These are phyloP conservation scores for Brettanomyces naardenensis DNA, from an alignment of 805 yeast genomes.

Conservation along the genomic window DNA sequence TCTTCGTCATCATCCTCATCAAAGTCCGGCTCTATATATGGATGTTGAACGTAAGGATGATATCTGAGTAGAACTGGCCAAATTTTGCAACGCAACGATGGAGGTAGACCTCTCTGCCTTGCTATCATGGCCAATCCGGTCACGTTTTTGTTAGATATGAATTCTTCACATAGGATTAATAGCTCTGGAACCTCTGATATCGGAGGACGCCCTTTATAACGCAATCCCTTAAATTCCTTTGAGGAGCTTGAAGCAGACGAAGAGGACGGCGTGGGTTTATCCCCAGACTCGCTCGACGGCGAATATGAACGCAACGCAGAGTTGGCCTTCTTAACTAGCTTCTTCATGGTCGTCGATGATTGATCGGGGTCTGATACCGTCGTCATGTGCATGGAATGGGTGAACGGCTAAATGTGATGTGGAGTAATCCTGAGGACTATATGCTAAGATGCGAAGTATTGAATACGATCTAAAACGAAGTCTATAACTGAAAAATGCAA, in stretches of 20 bases:
- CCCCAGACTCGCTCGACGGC: no score
- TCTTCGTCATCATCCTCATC: slow-evolving; percentile 30
- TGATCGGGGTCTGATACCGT: no score
- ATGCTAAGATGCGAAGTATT: no score
- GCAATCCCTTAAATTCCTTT: slow-evolving; percentile 14
- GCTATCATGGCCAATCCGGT: slow-evolving; percentile 74
- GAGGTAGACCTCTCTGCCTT: slow-evolving; percentile 80
- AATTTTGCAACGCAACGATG: slow-evolving; percentile 62
- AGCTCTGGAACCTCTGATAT: slow-evolving; percentile 41
- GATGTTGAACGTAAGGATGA: slow-evolving; percentile 79
- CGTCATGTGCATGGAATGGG: no score
- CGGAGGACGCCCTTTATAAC: slow-evolving; percentile 32
- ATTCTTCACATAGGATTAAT: slow-evolving; percentile 46
- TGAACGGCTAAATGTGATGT: no score
- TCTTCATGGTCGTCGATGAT: no score
- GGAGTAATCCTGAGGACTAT: no score
- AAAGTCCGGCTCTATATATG: slow-evolving; percentile 59
- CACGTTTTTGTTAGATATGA: slow-evolving; percentile 53
- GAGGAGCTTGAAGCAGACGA: slow-evolving; percentile 5
- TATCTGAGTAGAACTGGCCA: slow-evolving; percentile 80
- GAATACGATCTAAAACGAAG: no score
- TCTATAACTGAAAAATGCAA: no score
- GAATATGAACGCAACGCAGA: no score
- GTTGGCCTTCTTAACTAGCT: no score
- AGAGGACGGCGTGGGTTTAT: no score